phyloP scores from a whole-genome alignment of 371 early-diverging fungal species.

The Mucor velutinosus region DNA sequence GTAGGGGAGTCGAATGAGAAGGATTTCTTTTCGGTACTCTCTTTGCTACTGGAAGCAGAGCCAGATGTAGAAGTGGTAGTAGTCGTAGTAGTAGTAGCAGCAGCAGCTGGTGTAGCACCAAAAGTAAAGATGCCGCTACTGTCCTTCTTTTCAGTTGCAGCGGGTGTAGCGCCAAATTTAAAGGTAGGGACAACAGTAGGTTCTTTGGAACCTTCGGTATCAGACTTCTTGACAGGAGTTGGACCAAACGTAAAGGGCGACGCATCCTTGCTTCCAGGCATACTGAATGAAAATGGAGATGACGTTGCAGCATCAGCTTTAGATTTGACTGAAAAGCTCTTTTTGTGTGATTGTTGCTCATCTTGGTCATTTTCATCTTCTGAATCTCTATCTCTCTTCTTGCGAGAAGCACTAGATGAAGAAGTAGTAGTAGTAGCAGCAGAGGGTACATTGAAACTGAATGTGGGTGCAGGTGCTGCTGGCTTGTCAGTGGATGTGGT shows the following conservation, averaged over 20 bases:
- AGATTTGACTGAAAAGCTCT: background rate
- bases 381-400: background rate
- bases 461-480: background rate
- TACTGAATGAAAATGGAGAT: background rate
- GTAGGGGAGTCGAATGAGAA: slow-evolving; percentile 3
- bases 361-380: background rate
- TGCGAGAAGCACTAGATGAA: background rate
- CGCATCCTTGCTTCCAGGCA: background rate
- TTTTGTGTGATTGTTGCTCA: background rate
- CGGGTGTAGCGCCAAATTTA: background rate
- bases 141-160: background rate
- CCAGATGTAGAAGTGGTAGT: background rate
- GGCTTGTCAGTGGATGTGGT: background rate
- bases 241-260: background rate
- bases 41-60: background rate
- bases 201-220: background rate
- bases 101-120: background rate
- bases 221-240: background rate
- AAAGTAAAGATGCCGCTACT: background rate
- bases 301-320: background rate
- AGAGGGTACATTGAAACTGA: background rate
- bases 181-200: background rate
- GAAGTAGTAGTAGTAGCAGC: background rate
- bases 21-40: background rate
- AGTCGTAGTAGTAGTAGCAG: background rate